Evolutionary conservation across 148 eudicot species (phyloP), one percentile per base, ranked within the genome.

Genomic region (Hydrangea macrophylla): DNA sequence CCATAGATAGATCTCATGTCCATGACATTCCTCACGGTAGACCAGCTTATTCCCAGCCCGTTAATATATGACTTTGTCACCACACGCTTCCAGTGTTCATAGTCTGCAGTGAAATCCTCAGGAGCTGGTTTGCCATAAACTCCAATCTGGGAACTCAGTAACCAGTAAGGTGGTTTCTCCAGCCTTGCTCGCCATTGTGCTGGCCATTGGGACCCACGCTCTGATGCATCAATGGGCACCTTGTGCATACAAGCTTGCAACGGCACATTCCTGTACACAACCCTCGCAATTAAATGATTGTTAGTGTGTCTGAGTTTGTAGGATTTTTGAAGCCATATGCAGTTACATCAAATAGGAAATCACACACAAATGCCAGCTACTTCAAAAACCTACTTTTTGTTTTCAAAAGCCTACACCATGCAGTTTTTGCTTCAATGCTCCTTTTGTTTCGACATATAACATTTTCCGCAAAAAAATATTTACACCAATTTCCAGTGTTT

Each of bases 1-100:
- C 96, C 96, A 26, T 90, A 90, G 18, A 83, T 68, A 55, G 92
- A 81, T 76, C 78, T 76, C 96, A 90, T 90, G 85, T 90, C 96
- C 96, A 90, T 90, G 62, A 84, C 90, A 67, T 90, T 90, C 72
- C 96, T 83, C 42, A 90, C 86, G 28, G 76, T 79, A 24, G 84
- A 70, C 96, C 92, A 87, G 68, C 79, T 84, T 72, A 90, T 87
- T 17, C 90, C 90, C 73, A 90, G 70, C 44, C 96, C 87, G 15
- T 75, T 78, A 3, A 90, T 75, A 75, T 90, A 90, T 11, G 90
- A 78, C 55, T 80, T 75, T 57, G 66, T 73, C 64, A 90, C 88
- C 11, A 90, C 88, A 40, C 69, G 75, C 69, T 83, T 85, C 92
- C 92, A 90, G 79, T 87, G 88, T 50, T 82, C 80, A 58, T 80